Percentiles rank a stretch among this genome's conserved stretches.
Conservation (phyloP, 129 eudicot species). For the Calendula officinalis region DNA sequence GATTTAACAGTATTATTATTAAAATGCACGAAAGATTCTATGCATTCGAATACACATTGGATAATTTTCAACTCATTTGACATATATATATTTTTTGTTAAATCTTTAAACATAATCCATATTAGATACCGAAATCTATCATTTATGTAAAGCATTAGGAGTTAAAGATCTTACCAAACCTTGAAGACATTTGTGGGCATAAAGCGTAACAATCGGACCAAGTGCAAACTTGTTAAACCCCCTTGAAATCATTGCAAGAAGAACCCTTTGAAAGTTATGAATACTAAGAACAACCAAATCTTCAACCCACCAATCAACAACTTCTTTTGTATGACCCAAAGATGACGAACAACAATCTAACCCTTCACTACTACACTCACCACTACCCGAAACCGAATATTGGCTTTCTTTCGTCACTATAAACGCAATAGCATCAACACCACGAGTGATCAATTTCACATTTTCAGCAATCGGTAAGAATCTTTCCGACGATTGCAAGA, state of each 20-base stretch:
- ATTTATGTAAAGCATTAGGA: neutral
- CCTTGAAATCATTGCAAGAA: constrained; percentile 84
- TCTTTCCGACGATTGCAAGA: constrained; percentile 59
- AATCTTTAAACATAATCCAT: neutral
- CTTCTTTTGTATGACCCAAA: constrained; percentile 39
- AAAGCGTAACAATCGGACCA: constrained; percentile 78
- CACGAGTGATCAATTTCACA: constrained; percentile 65
- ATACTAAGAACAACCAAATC: constrained; percentile 68
- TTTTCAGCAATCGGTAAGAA: constrained; percentile 65
- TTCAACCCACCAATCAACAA: constrained; percentile 97
- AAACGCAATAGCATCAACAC: constrained; percentile 74
- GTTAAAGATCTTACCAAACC: constrained; percentile 69
- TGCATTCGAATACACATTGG: neutral
- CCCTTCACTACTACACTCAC: constrained; percentile 42
- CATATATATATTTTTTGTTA: neutral
- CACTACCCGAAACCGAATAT: constrained; percentile 28
- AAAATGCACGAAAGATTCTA: neutral
- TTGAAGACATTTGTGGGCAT: constrained; percentile 74
- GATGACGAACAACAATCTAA: constrained; percentile 38
- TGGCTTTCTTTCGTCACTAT: constrained; percentile 69
- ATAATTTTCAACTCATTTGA: neutral
- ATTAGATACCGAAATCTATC: neutral
- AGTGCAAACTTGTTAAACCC: constrained; percentile 78
- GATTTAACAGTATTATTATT: neutral
- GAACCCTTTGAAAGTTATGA: constrained; percentile 76